Conservation (phyloP, 1,284 basidiomycete species). For the Cutaneotrichosporon sp. region DNA sequence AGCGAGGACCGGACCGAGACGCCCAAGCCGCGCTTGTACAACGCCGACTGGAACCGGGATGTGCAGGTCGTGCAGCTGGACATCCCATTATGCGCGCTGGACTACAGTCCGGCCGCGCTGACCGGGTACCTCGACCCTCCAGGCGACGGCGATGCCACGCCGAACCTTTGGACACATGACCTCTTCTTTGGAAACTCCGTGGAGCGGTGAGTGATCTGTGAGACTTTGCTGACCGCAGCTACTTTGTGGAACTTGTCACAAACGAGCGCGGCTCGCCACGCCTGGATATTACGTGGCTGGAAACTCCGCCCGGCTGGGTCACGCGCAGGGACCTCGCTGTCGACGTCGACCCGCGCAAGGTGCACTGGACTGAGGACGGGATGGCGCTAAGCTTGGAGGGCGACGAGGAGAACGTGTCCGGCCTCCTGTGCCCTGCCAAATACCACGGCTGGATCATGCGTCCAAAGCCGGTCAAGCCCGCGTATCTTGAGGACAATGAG, state of each 20-base stretch:
- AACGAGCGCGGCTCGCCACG: slow-evolving; percentile 13
- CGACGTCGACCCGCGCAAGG: slow-evolving; percentile 13
- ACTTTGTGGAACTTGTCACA: slow-evolving; percentile 11
- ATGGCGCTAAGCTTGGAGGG: slow-evolving; percentile 15
- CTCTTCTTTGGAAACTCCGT: slow-evolving; percentile 16
- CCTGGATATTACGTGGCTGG: slow-evolving; percentile 2
- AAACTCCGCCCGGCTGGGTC: neutral
- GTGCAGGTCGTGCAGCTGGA: slow-evolving; percentile 15
- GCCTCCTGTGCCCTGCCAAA: slow-evolving; percentile 9
- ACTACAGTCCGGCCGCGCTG: slow-evolving; percentile 31
- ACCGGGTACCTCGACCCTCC: slow-evolving; percentile 20
- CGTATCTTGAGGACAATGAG: slow-evolving; percentile 10
- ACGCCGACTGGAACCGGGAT: slow-evolving; percentile 4
- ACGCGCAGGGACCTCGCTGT: neutral
- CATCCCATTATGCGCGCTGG: slow-evolving; percentile 16
- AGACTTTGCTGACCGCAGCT: slow-evolving; percentile 14
- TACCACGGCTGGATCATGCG: slow-evolving; percentile 17
- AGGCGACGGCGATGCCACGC: slow-evolving; percentile 10
- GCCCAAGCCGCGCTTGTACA: slow-evolving; percentile 1
- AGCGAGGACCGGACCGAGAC: slow-evolving; percentile 25
- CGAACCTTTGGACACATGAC: slow-evolving; percentile 25
- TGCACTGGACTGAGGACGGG: slow-evolving; percentile 19
- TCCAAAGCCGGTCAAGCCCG: slow-evolving; percentile 3
- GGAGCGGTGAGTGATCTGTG: slow-evolving; percentile 13
- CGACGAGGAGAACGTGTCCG: slow-evolving; percentile 6